phyloP scores from a whole-genome alignment of 192 early-diverging fungal genomes.

The Coemansia sp. region DNA sequence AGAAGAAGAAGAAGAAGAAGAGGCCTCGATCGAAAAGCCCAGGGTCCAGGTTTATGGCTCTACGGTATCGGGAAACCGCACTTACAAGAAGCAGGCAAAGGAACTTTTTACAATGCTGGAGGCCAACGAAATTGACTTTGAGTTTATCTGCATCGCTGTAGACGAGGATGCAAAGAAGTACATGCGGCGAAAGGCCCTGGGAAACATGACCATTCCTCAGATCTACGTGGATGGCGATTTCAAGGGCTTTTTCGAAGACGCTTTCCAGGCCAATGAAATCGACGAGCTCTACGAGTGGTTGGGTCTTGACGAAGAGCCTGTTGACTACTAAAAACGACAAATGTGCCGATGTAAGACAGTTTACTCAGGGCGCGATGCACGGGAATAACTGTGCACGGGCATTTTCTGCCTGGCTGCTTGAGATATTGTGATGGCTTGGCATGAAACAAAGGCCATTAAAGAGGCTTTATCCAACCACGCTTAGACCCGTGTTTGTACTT shows the following conservation, averaged over 20 bases:
- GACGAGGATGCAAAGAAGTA: slow-evolving; percentile 58
- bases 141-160: slow-evolving; percentile 56
- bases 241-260: slow-evolving; percentile 54
- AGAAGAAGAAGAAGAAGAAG: slow-evolving; percentile 6
- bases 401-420: not conserved
- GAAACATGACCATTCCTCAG: slow-evolving; percentile 56
- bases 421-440: not conserved
- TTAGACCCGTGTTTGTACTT: not conserved
- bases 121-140: slow-evolving; percentile 56
- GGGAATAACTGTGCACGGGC: not conserved
- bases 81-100: slow-evolving; percentile 48
- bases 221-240: slow-evolving; percentile 57
- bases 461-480: not conserved
- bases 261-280: slow-evolving; percentile 51
- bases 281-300: slow-evolving; percentile 56
- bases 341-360: not conserved
- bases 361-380: not conserved
- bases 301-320: slow-evolving; percentile 56
- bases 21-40: slow-evolving; percentile 21
- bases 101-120: slow-evolving; percentile 54
- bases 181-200: slow-evolving; percentile 54
- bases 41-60: slow-evolving; percentile 56
- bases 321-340: slow-evolving; percentile 27
- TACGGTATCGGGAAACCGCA: slow-evolving; percentile 53
- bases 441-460: not conserved